Evolutionary conservation across 2,329 filamentous ascomycete genomes (phyloP), one percentile per base, ranked within the genome.

Genomic region (Aspergillus awamori): DNA sequence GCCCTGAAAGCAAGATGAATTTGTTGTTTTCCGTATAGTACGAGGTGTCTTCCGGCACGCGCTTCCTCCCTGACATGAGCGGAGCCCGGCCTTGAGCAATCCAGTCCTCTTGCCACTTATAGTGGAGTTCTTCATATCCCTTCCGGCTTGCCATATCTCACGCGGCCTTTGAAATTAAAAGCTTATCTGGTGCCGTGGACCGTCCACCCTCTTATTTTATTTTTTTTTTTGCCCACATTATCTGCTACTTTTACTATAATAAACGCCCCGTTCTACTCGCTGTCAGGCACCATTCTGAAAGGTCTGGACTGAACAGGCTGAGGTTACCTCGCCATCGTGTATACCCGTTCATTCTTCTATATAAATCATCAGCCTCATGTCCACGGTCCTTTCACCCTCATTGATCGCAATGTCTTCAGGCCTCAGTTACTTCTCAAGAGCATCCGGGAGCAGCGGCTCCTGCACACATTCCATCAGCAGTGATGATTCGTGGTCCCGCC

Each of bases 401-500:
- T 57, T 69, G 52, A 72, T 74, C 61, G 67, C 72, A 65, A 70
- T 71, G 61, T 70, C 74, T 61, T 69, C 67, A 49, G 65, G 64
- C 53, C 68, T 73, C 56, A 69, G 69, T 60, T 70, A 74, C 49
- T 69, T 75, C 39, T 71, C 74, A 48, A 65, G 70, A 58, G 63
- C 66, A 43, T 66, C 71, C 59, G 65, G 69, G 61, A 67, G 67
- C 41, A 67, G 72, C 39, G 68, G 72, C 54, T 70, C 71, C 56
- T 69, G 69, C 57, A 71, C 70, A 56, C 67, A 70, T 53, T 69
- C 75, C 20, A 61, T 69, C 53, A 70, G 68, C 63, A 66, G 69
- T 59, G 71, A 71, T 63, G 73, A 77, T 59, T 64, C 69, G 43
- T 70, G 72, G 65, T 71, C 71, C 69, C 72, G 70, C 63, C 68